Evolutionary conservation across 192 early-diverging fungal genomes (phyloP).

Genomic region (Dissophora globulifera): DNA sequence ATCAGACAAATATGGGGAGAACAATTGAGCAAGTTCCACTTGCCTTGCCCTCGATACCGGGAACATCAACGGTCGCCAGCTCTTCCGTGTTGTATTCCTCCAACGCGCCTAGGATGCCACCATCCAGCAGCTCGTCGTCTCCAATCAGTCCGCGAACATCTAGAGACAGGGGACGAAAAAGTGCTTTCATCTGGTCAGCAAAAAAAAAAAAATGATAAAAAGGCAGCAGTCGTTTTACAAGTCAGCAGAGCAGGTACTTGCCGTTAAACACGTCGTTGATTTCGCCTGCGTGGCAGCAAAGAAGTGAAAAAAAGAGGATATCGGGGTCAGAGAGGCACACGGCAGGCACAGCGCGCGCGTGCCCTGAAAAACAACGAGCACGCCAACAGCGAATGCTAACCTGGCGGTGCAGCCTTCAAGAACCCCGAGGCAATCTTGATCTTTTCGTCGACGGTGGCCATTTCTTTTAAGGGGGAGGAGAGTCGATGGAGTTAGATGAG

Average conservation of each 20-base stretch:
- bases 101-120: conserved; percentile 72
- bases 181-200: too few species aligned
- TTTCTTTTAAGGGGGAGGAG: not conserved
- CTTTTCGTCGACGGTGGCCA: conserved; percentile 67
- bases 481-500: too few species aligned
- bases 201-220: too few species aligned
- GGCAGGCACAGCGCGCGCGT: too few species aligned
- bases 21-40: not conserved
- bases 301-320: not conserved
- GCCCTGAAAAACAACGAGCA: too few species aligned
- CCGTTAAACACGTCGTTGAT: conserved; percentile 97
- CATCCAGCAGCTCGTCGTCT: conserved; percentile 79
- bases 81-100: conserved; percentile 89
- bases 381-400: too few species aligned
- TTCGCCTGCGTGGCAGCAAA: conserved; percentile 60
- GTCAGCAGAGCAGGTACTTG: conserved; percentile 50
- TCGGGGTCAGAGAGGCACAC: not conserved
- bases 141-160: conserved; percentile 89
- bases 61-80: conserved; percentile 76
- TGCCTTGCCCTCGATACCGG: conserved; percentile 71
- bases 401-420: conserved; percentile 91
- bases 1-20: too few species aligned
- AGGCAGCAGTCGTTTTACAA: too few species aligned
- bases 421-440: conserved; percentile 81
- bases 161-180: conserved; percentile 56